Conservation (phyloP, 2,329 filamentous ascomycete genomes). For the Pseudocercospora fuligena region DNA sequence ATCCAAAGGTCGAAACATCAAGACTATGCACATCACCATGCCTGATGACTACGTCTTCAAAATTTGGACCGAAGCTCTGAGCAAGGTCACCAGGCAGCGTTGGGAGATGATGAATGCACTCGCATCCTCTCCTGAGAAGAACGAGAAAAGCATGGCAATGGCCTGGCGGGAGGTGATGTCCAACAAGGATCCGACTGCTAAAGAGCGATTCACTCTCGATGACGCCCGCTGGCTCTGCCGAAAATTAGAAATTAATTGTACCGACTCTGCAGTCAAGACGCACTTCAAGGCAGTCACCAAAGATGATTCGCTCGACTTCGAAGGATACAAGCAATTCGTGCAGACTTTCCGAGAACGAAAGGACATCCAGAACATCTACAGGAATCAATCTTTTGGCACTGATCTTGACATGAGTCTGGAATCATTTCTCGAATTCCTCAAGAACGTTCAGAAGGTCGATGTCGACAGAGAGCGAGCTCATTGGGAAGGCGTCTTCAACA, state of each 20-base stretch:
- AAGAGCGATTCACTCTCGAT: conserved; percentile 75
- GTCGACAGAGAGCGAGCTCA: conserved; percentile 66
- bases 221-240: conserved; percentile 85
- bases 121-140: conserved; percentile 75
- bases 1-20: conserved; percentile 70
- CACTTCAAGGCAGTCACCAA: conserved; percentile 73
- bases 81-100: conserved; percentile 81
- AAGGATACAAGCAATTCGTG: conserved; percentile 84
- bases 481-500: conserved; percentile 73
- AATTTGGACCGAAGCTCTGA: conserved; percentile 82
- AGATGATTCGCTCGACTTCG: conserved; percentile 72
- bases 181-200: conserved; percentile 63
- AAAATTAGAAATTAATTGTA: conserved; percentile 89
- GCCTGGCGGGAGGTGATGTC: conserved; percentile 82
- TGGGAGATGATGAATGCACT: conserved; percentile 90
- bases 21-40: conserved; percentile 86
- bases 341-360: conserved; percentile 79
- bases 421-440: conserved; percentile 78
- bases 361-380: conserved; percentile 78
- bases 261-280: conserved; percentile 70
- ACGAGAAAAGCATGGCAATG: conserved; percentile 70
- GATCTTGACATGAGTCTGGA: conserved; percentile 68
- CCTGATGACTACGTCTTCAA: conserved; percentile 72
- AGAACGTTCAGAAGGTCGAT: conserved; percentile 74
- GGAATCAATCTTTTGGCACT: conserved; percentile 52